Evolutionary conservation across 805 yeast species (phyloP).

Genomic region (Kuraishia piskuri): DNA sequence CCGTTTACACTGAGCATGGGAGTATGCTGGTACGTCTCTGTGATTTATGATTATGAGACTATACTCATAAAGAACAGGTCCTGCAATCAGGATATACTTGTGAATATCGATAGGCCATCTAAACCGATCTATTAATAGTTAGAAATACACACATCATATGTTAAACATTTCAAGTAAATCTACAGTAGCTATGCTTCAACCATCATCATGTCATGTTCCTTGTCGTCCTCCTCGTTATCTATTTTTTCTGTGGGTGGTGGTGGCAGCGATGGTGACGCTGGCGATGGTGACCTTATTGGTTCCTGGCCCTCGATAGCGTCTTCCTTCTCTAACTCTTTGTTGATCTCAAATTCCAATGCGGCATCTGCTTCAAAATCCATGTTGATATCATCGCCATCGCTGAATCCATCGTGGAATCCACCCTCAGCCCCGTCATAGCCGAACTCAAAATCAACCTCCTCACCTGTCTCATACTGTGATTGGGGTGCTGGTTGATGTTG

Average conservation of each 20-base stretch:
- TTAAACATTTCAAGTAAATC: not conserved
- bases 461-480: constrained; percentile 8
- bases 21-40: not conserved
- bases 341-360: not conserved
- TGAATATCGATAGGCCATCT: not conserved
- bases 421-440: constrained; percentile 8
- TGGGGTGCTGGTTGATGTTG: constrained; percentile 3
- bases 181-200: not conserved
- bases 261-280: too few relatives aligned
- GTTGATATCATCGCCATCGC: constrained; percentile 12
- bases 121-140: not conserved
- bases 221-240: not conserved
- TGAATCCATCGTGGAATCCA: constrained; percentile 1
- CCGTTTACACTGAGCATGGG: not conserved
- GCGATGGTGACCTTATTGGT: too few relatives aligned
- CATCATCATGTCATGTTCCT: not conserved
- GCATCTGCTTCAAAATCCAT: constrained; percentile 16
- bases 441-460: constrained; percentile 12
- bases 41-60: too few relatives aligned
- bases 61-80: too few relatives aligned
- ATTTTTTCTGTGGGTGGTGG: not conserved
- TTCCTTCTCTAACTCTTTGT: not conserved
- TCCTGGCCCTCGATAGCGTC: not conserved
- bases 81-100: too few relatives aligned
- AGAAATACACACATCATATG: not conserved